phyloP scores from a whole-genome alignment of 495 filamentous ascomycete genomes.

The Pseudevernia furfuracea region DNA sequence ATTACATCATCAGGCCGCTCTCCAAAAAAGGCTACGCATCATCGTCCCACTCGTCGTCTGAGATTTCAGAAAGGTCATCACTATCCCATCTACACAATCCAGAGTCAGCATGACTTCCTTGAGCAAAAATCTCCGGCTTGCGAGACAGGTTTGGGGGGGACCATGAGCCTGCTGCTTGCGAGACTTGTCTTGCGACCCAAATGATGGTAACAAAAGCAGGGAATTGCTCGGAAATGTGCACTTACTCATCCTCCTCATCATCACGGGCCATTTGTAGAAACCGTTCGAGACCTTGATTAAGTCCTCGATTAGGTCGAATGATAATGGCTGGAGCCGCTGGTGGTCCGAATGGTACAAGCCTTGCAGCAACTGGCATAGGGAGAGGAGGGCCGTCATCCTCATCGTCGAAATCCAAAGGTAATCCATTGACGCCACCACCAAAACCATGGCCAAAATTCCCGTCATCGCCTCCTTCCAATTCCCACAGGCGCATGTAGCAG shows the following conservation, averaged over 20 bases:
- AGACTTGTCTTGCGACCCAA: neutral
- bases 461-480: constrained; percentile 77
- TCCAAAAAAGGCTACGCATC: neutral
- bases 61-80: neutral
- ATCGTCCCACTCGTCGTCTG: neutral
- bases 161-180: neutral
- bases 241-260: constrained; percentile 52
- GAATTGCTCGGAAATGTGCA: neutral
- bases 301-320: constrained; percentile 12
- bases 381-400: constrained; percentile 12
- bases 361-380: constrained; percentile 1
- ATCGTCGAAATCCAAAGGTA: constrained; percentile 34
- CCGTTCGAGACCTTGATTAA: constrained; percentile 38
- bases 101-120: neutral
- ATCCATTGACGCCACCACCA: constrained; percentile 37
- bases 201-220: neutral
- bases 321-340: neutral
- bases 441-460: constrained; percentile 48
- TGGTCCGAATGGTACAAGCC: constrained; percentile 4
- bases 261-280: constrained; percentile 48
- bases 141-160: neutral
- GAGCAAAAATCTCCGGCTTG: neutral
- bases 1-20: neutral
- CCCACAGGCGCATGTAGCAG: constrained; percentile 85
- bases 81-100: neutral